These are phyloP conservation scores for Apiotrichum mycotoxinovorans DNA, from an alignment of 1,284 basidiomycete genomes.

Conservation along the genomic window DNA sequence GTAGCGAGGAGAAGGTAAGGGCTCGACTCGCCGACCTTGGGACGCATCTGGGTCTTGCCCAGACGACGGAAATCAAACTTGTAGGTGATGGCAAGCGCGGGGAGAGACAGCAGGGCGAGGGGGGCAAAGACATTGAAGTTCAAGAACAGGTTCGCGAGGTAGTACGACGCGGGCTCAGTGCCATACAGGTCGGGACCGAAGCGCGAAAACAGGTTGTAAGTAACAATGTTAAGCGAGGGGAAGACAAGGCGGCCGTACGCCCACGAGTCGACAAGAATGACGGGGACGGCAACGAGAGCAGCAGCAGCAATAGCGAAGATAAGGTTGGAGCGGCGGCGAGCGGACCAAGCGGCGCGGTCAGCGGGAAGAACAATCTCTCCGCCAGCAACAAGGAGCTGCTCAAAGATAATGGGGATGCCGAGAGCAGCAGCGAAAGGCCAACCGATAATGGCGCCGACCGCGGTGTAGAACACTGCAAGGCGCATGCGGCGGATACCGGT, in stretches of 20 bases:
- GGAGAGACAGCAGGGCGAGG: conserved; percentile 74
- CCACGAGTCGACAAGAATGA: conserved; percentile 74
- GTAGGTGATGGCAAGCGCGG: conserved; percentile 73
- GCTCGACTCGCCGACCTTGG: conserved; percentile 61
- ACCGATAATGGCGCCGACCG: conserved; percentile 79
- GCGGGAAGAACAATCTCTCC: conserved; percentile 64
- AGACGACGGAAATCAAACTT: conserved; percentile 72
- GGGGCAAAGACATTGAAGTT: conserved; percentile 88
- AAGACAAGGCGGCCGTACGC: conserved; percentile 77
- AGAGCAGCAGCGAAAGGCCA: conserved; percentile 93
- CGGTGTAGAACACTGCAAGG: conserved; percentile 67
- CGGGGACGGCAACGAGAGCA: conserved; percentile 69
- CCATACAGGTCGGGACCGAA: conserved; percentile 86
- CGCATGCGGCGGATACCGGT: conserved; percentile 56
- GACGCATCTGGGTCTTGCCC: conserved; percentile 58
- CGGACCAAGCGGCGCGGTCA: conserved; percentile 57
- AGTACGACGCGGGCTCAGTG: conserved; percentile 79
- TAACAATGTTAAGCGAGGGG: conserved; percentile 88
- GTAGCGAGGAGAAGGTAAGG: conserved; percentile 71
- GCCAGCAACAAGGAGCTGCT: conserved; percentile 78
- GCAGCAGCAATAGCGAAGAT: conserved; percentile 60
- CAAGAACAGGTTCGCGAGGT: conserved; percentile 77
- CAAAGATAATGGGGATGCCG: conserved; percentile 81
- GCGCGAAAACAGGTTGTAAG: conserved; percentile 78
- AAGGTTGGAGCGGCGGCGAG: conserved; percentile 62